Evolutionary conservation across 2,329 filamentous ascomycete genomes (phyloP), one percentile per base, ranked within the genome.

Genomic region (Lachnellula hyalina): DNA sequence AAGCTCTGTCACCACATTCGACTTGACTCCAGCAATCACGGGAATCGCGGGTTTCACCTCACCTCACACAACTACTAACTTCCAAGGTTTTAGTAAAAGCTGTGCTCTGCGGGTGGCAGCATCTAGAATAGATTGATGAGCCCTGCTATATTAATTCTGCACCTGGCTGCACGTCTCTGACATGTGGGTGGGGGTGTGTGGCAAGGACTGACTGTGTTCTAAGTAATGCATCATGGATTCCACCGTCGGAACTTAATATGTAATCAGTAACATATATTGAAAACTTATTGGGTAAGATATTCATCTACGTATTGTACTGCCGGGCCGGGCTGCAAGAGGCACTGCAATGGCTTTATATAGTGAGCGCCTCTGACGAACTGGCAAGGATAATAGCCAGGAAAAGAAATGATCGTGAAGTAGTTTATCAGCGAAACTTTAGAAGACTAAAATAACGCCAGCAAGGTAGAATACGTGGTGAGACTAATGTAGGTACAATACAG

Each of bases 91-190:
- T 25, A 25, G 60, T 21, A 21, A 21, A 21, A 21, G 60, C 57
- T 57, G 54, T 59, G 61, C 55, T 54, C 45, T 45, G 41, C 25
- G 47, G 47, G 36, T 49, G 35, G 52, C 44, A 49, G 47, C 41
- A 59, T 60, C 50, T 36, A 57, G 52, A 54, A 62, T 53, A 53
- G 58, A 59, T 61, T 56, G 53, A 40, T 54, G 47, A 34, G 35
- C 47, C 47, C 28, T 9, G 12, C 21, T 5, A 28, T 34, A 15
- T 14, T 2, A 34, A 7, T 21, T 11, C 2, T 19, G 32, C n/a
- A 52, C 45, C 38, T 45, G 49, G 49, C 55, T 49, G 50, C 56
- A 58, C 42, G 38, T 56, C 51, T 57, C 57, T 53, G 54, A 59
- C 50, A 55, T 50, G 41, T 50, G 47, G 47, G 12, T 19, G 32